Evolutionary conservation across 352 stramenopile species (phyloP).

Genomic region (Pythium rishiriense): DNA sequence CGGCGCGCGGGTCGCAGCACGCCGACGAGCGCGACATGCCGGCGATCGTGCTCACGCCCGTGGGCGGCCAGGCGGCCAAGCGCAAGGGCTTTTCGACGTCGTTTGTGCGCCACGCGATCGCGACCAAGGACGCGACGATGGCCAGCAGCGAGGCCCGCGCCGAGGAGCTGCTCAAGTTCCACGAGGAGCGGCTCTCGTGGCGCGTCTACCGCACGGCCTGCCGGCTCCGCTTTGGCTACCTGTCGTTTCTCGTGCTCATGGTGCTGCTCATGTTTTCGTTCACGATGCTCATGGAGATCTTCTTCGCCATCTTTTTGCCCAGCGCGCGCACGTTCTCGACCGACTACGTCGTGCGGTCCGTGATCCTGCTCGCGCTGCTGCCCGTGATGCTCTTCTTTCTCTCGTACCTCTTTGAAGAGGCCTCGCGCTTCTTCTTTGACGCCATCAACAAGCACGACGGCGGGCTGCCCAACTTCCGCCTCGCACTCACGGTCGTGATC

Average conservation of each 20-base stretch:
- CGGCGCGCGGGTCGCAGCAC: conserved; percentile 7
- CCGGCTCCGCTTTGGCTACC: conserved; percentile 78
- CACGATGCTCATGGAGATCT: conserved; percentile 83
- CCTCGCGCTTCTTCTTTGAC: conserved; percentile 65
- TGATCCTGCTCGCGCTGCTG: conserved; percentile 56
- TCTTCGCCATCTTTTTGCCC: conserved; percentile 82
- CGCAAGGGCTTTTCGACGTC: conserved; percentile 57
- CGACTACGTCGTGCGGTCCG: conserved; percentile 60
- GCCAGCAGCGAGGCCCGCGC: conserved; percentile 50
- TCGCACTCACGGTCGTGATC: conserved; percentile 73
- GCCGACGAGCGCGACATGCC: conserved; percentile 10
- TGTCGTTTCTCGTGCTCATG: conserved; percentile 84
- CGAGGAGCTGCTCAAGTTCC: conserved; percentile 59
- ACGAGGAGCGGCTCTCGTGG: conserved; percentile 44
- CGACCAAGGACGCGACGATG: conserved; percentile 30
- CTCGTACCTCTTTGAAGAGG: conserved; percentile 82
- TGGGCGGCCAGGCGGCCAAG: conserved; percentile 27
- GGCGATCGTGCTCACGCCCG: conserved; percentile 41
- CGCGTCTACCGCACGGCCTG: conserved; percentile 55
- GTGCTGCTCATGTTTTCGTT: conserved; percentile 85
- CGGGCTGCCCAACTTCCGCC: conserved; percentile 73
- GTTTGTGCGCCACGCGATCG: conserved; percentile 17
- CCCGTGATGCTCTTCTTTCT: conserved; percentile 72
- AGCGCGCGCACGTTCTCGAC: conserved; percentile 65
- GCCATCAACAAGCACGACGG: conserved; percentile 73